Percentiles rank a stretch among this genome's conserved stretches.
Conservation (phyloP, 2,329 filamentous ascomycete species). For the Dactylonectria macrodidyma region DNA sequence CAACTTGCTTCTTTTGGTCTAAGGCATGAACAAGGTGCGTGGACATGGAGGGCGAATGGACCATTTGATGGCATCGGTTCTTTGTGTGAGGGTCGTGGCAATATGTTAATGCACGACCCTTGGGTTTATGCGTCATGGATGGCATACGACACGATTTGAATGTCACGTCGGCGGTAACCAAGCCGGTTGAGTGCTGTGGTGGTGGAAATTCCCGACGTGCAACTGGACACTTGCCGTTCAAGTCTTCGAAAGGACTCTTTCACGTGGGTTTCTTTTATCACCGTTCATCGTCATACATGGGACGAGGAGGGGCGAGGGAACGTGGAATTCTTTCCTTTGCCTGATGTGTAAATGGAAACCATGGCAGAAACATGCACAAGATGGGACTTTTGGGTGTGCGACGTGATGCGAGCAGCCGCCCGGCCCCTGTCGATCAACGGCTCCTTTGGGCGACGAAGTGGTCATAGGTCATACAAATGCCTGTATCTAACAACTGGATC, state of each 20-base stretch:
- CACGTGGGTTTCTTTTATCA: too few species aligned
- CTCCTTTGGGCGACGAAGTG: conserved; percentile 20
- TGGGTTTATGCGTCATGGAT: not conserved
- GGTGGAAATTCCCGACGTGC: not conserved
- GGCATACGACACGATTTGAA: not conserved
- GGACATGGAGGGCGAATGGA: not conserved
- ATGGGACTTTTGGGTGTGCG: conserved; percentile 1
- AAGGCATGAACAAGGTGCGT: not conserved
- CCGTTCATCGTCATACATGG: too few species aligned
- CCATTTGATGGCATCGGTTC: not conserved
- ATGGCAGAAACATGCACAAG: not conserved
- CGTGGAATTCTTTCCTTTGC: too few species aligned
- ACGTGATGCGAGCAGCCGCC: conserved; percentile 7
- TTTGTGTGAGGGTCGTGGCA: not conserved
- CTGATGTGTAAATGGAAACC: not conserved
- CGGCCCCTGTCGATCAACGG: conserved; percentile 38
- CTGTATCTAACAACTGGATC: not conserved
- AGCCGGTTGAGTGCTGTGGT: not conserved
- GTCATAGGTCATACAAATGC: not conserved
- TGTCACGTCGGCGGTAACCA: not conserved
- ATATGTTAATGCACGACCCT: not conserved
- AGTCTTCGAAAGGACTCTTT: too few species aligned
- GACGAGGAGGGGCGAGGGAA: not conserved
- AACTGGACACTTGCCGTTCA: not conserved
- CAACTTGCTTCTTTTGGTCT: not conserved